Conservation (phyloP, 495 filamentous ascomycete genomes). For the Penicillium dipodomyicola region DNA sequence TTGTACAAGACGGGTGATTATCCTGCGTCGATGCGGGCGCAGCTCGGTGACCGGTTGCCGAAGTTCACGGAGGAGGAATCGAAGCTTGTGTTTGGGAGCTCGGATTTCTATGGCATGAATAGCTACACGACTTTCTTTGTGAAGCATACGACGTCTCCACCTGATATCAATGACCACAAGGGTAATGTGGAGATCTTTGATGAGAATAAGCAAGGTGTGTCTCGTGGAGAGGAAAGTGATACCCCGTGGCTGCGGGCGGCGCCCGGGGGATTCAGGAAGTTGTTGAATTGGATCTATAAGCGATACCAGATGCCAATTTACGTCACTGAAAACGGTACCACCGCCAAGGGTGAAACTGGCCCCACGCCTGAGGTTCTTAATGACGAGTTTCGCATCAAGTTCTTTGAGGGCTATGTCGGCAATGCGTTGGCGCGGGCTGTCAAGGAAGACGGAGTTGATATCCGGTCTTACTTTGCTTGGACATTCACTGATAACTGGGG, state of each 20-base stretch:
- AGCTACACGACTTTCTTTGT: constrained; percentile 50
- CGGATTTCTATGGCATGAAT: constrained; percentile 55
- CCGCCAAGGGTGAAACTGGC: constrained; percentile 44
- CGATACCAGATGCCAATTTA: constrained; percentile 48
- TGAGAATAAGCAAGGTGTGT: constrained; percentile 44
- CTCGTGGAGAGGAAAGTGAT: constrained; percentile 48
- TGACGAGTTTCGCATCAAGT: constrained; percentile 45
- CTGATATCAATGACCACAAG: constrained; percentile 45
- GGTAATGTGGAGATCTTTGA: constrained; percentile 46
- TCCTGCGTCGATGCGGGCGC: constrained; percentile 46
- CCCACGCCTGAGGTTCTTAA: constrained; percentile 39
- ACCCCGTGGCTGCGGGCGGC: constrained; percentile 44
- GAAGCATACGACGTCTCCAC: constrained; percentile 35
- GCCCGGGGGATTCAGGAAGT: constrained; percentile 43
- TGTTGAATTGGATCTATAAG: constrained; percentile 43
- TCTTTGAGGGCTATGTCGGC: constrained; percentile 47
- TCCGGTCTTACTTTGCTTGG: constrained; percentile 51
- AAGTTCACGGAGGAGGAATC: constrained; percentile 42
- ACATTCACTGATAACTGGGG: constrained; percentile 48
- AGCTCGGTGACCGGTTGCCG: constrained; percentile 49
- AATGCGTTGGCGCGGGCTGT: constrained; percentile 42
- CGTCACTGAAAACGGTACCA: constrained; percentile 52
- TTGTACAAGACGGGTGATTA: constrained; percentile 49
- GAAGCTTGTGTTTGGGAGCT: constrained; percentile 43
- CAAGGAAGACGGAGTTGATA: constrained; percentile 44